Conservation (phyloP, 441 rosid genomes). For the Syzygium malaccense region DNA sequence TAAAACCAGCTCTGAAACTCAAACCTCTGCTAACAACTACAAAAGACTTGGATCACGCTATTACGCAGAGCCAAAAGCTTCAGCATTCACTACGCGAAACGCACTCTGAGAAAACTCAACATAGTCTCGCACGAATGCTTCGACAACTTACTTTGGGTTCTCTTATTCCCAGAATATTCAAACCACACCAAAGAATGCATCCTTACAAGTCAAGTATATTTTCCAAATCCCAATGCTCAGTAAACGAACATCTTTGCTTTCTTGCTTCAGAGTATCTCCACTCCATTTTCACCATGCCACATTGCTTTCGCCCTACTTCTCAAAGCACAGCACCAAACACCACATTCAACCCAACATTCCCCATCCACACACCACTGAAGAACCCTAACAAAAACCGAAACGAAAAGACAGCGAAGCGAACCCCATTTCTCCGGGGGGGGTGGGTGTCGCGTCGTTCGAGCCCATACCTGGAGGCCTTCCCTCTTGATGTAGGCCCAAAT, state of each 20-base stretch:
- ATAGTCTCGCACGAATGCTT: not conserved
- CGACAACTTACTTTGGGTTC: not conserved
- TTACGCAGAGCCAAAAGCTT: not conserved
- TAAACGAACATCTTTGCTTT: not conserved
- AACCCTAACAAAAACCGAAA: not conserved
- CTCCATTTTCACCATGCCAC: not conserved
- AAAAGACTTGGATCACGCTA: not conserved
- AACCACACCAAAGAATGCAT: not conserved
- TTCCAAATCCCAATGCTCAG: not conserved
- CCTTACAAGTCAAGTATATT: not conserved
- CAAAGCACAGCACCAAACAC: not conserved
- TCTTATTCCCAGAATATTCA: not conserved
- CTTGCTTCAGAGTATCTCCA: not conserved
- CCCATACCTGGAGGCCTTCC: conserved; percentile 67
- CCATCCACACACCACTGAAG: not conserved
- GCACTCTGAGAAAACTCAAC: not conserved
- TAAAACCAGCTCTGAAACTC: not conserved
- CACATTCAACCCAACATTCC: not conserved
- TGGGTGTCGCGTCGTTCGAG: not conserved
- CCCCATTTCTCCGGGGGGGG: not conserved
- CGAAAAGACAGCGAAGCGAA: not conserved
- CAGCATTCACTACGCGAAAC: not conserved
- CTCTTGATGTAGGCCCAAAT: conserved; percentile 77
- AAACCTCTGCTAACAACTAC: not conserved
- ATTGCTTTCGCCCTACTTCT: not conserved